Evolutionary conservation across 2,329 filamentous ascomycete species (phyloP).

Genomic region (Colletotrichum horii): DNA sequence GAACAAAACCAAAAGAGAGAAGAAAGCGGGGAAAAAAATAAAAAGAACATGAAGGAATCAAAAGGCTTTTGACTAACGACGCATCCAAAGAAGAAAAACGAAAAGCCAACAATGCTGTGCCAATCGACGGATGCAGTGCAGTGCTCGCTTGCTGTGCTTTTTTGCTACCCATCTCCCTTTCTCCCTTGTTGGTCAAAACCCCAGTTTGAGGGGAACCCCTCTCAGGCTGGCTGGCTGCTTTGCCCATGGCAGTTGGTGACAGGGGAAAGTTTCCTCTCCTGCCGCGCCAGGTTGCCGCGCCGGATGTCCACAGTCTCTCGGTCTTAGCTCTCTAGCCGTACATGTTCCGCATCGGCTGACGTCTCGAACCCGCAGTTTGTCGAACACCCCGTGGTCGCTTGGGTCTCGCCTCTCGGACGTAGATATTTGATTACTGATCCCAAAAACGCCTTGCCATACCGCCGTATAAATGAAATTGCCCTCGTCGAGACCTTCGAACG

Average conservation of each 20-base stretch:
- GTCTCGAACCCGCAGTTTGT: neutral
- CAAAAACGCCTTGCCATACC: neutral
- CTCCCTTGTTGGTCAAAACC: neutral
- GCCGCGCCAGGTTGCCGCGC: neutral
- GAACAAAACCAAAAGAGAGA: neutral
- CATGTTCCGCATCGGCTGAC: neutral
- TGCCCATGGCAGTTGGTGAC: neutral
- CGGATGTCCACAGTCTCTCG: neutral
- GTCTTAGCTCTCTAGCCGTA: neutral
- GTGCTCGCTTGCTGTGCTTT: slow-evolving; percentile 18
- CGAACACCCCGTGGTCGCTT: neutral
- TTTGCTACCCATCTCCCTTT: neutral
- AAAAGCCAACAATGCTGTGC: neutral
- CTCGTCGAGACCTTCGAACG: neutral
- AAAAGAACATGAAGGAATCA: neutral
- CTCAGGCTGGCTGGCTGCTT: neutral
- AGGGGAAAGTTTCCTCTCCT: neutral
- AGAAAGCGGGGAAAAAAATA: neutral
- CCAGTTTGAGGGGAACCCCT: neutral
- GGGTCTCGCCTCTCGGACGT: neutral
- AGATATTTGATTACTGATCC: neutral
- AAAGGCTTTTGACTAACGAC: neutral
- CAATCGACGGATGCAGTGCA: neutral
- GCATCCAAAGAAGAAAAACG: neutral
- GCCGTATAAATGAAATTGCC: neutral